A percentile compares a stretch with the other conserved stretches of the same genome.
Conservation (phyloP, 352 stramenopile genomes). For the Globisporangium echinulatum region DNA sequence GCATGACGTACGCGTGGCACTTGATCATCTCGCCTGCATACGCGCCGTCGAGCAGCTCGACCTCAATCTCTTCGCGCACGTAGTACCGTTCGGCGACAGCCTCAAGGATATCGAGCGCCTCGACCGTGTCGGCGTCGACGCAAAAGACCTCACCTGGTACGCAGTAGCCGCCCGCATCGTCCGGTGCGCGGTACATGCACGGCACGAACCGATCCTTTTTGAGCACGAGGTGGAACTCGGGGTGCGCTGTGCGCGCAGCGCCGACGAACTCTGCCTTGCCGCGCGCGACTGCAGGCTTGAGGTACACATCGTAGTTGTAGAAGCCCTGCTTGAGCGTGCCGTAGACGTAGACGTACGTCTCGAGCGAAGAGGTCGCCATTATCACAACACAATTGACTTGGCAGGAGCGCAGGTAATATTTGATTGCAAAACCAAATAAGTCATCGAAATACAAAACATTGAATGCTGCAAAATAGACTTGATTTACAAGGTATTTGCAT, state of each 20-base stretch:
- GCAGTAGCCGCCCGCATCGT: conserved; percentile 18
- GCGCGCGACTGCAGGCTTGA: conserved; percentile 35
- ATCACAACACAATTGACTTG: too few species aligned
- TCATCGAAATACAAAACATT: not conserved
- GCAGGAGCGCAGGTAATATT: too few species aligned
- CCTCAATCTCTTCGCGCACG: conserved; percentile 48
- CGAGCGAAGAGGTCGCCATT: conserved; percentile 1
- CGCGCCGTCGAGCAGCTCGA: conserved; percentile 40
- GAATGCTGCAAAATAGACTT: too few species aligned
- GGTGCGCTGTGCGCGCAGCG: conserved; percentile 24
- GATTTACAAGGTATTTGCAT: too few species aligned
- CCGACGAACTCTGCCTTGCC: conserved; percentile 49
- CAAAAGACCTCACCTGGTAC: conserved; percentile 57
- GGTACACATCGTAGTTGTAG: conserved; percentile 67
- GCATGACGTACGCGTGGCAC: conserved; percentile 57
- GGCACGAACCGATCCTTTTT: conserved; percentile 54
- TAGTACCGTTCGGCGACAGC: conserved; percentile 65
- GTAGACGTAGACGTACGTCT: conserved; percentile 72
- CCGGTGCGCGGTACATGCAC: conserved; percentile 46
- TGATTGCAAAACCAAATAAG: not conserved
- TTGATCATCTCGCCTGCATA: conserved; percentile 30
- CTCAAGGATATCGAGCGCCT: conserved; percentile 71
- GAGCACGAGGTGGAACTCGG: conserved; percentile 58
- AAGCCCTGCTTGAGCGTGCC: conserved; percentile 72
- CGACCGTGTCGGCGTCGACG: conserved; percentile 46